Evolutionary conservation across 2,329 filamentous ascomycete genomes (phyloP), one percentile per base, ranked within the genome.

Genomic region (Colletotrichum euphorbiae): DNA sequence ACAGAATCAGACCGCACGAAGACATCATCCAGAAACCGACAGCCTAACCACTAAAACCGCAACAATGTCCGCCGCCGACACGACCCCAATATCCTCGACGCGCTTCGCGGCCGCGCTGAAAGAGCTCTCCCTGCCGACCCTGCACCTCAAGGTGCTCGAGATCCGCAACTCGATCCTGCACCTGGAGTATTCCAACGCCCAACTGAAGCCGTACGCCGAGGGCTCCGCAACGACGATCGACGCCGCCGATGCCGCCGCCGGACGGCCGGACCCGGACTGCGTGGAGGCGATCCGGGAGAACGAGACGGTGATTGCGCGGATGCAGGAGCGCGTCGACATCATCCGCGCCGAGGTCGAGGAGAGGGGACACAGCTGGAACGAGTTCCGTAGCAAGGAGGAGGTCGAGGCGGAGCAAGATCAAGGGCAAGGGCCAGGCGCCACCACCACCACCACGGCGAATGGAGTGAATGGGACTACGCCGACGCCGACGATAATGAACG

Each of bases 91-190:
- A 75, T 80, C 85, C 51, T 81, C 88, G 28, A 77, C 82, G 17
- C 86, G 86, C 75, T 93, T 93, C 81, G 87, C 89, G 75, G 81
- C 83, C 69, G 92, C 92, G 24, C 84, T 94, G 72, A 82, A 85
- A 71, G 87, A 90, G 69, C 88, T 94, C 63, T 87, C 91, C 45
- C 77, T 90, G 71, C 84, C 86, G 70, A 85, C 85, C 65, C 89
- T 94, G 6, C 89, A 91, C 79, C 84, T 91, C 78, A 94, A 94
- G 79, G 87, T 91, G 67, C 87, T 91, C 75, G 92, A 94, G 78
- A 84, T 94, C 70, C 88, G 87, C 76, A 94, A 93, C 84, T 88
- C 85, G 73, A 90, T 94, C 75, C 84, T 86, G 24, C 91, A 94
- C 78, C 88, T 94, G 28, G 86, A 90, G 74, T 89, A 89, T 77